Evolutionary conservation across 202 grass and related monocot genomes (phyloP).

Genomic region (Sporobolus alterniflorus): DNA sequence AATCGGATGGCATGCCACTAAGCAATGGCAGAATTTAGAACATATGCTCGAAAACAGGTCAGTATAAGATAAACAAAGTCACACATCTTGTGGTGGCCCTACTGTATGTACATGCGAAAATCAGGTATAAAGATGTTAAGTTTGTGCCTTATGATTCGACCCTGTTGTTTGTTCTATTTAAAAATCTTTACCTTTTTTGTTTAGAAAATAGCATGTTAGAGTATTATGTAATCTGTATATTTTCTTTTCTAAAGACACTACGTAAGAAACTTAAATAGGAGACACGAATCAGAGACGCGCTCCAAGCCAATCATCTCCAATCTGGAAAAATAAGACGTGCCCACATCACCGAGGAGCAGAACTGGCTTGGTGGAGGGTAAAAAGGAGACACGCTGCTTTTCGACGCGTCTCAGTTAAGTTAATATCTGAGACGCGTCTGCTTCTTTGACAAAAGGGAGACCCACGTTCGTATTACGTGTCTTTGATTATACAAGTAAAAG

Average conservation of each 20-base stretch:
- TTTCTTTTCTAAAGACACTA: background rate
- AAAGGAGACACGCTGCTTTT: no score
- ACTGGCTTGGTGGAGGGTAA: no score
- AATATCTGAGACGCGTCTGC: no score
- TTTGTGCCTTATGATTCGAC: background rate
- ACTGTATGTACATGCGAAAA: slow-evolving; percentile 20
- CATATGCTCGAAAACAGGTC: slow-evolving; percentile 33
- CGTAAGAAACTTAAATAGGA: no score
- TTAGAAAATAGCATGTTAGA: background rate
- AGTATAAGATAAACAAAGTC: slow-evolving; percentile 13
- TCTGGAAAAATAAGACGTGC: no score
- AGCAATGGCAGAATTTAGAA: slow-evolving; percentile 29
- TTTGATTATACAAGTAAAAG: no score
- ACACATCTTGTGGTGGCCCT: slow-evolving; percentile 28
- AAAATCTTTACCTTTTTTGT: background rate
- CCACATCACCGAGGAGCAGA: no score
- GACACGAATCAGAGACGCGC: no score
- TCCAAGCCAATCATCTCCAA: no score
- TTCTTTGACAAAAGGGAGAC: no score
- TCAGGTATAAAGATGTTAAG: background rate
- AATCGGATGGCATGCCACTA: slow-evolving; percentile 41
- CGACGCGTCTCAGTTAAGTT: no score
- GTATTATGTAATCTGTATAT: background rate
- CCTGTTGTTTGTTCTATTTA: background rate
- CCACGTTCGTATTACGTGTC: no score